Base-by-base conservation (phyloP, 2,329 filamentous ascomycete genomes). In the Trichoderma guizhouense region DNA sequence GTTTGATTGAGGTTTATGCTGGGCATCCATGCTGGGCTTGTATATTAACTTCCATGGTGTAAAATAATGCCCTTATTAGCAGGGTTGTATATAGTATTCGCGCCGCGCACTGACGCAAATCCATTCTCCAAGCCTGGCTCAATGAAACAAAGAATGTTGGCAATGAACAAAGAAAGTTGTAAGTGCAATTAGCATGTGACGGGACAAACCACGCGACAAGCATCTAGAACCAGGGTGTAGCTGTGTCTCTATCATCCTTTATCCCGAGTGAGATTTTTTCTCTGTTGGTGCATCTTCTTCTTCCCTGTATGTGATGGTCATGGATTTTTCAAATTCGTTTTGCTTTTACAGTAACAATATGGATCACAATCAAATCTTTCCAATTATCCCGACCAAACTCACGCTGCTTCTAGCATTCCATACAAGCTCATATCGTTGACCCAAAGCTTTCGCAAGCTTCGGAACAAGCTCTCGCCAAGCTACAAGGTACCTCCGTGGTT, bases 1-100 rank as follows among this genome's bases (percentile, higher is more conserved):
- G n/a, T 70, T 58, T 70, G 43, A 51, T 51, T 51, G 62, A 26
- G 6, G 61, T 61, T 64, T 57, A 55, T 63, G 60, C 32, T 21
- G 28, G 68, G 30, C 28, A 34, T 69, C 51, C 18, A 68, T 63
- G 65, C 65, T 68, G 32, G 65, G 53, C 51, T 57, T 64, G 58
- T 71, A 64, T 51, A 55, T 55, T 71, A 57, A 43, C 47, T 39
- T 43, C 39, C 39, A 43, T 57, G 68, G 47, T 60, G 58, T 61
- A 55, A 64, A 57, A 71, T 39, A 57, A 30, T 39, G 26, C 66
- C 66, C 57, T 69, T 43, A 14, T 62, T 43, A 14, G 55, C 66
- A 21, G 66, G 55, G 57, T 28, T 62, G 51, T 58, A 61, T 62
- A 26, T 62, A 53, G 30, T 28, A 24, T 34, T 62, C 28, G 55